phyloP scores from a whole-genome alignment of 2,329 filamentous ascomycete species.

The Microdochium nivale region DNA sequence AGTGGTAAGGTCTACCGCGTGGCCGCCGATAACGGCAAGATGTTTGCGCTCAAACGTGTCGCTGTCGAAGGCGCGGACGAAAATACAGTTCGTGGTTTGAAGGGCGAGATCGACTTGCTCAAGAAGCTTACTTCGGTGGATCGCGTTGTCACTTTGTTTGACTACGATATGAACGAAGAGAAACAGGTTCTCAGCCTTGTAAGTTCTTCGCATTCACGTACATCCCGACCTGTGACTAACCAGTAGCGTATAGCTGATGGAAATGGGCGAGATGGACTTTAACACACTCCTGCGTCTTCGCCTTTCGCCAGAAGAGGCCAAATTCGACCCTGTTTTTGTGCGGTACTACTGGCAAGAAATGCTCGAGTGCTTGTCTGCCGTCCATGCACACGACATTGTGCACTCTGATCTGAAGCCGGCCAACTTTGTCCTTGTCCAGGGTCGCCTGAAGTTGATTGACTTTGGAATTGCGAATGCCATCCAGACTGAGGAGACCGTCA shows the following conservation, averaged over 20 bases:
- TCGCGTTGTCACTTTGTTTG: slow-evolving; percentile 80
- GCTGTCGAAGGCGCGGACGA: slow-evolving; percentile 87
- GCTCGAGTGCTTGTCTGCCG: slow-evolving; percentile 86
- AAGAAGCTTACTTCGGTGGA: slow-evolving; percentile 76
- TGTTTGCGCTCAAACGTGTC: slow-evolving; percentile 89
- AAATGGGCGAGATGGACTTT: slow-evolving; percentile 91
- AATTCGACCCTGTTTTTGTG: slow-evolving; percentile 81
- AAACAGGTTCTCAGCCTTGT: slow-evolving; percentile 83
- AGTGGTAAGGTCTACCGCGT: slow-evolving; percentile 94
- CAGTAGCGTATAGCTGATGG: slow-evolving; percentile 63
- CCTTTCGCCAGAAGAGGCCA: slow-evolving; percentile 62
- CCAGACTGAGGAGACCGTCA: slow-evolving; percentile 89
- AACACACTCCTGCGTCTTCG: slow-evolving; percentile 73
- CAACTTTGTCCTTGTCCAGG: slow-evolving; percentile 90
- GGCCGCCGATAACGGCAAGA: slow-evolving; percentile 92
- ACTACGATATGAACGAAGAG: slow-evolving; percentile 89
- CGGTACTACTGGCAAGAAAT: slow-evolving; percentile 99
- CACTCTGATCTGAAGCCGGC: slow-evolving; percentile 96
- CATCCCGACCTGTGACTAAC: background rate
- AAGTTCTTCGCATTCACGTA: slow-evolving; percentile 25
- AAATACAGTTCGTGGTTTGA: slow-evolving; percentile 73
- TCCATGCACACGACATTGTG: slow-evolving; percentile 86
- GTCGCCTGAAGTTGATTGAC: slow-evolving; percentile 89
- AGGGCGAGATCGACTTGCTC: slow-evolving; percentile 90
- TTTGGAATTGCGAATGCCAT: slow-evolving; percentile 98